Evolutionary conservation across 495 filamentous ascomycete genomes (phyloP).

Genomic region (Neurospora sp.): DNA sequence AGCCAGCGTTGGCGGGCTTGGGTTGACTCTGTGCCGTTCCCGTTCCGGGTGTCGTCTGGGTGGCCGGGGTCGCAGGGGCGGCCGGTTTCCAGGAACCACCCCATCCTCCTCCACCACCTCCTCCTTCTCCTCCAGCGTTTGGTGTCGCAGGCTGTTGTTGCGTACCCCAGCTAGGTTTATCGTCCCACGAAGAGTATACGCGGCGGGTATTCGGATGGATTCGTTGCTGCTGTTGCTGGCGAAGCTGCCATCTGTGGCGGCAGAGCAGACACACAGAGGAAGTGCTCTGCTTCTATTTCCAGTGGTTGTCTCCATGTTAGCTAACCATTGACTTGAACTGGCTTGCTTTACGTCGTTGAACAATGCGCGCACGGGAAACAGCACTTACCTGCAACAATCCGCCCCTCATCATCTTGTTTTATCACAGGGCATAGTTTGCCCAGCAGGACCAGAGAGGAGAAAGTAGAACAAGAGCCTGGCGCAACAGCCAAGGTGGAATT

Average conservation of each 20-base stretch:
- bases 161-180: background rate
- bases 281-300: slow-evolving; percentile 15
- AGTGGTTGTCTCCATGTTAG: background rate
- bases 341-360: background rate
- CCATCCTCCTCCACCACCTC: background rate
- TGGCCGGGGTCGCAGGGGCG: background rate
- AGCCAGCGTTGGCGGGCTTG: background rate
- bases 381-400: slow-evolving; percentile 25
- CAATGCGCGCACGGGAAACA: background rate
- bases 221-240: background rate
- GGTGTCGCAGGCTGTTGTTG: background rate
- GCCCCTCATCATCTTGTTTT: slow-evolving; percentile 22
- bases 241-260: slow-evolving; percentile 8
- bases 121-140: background rate
- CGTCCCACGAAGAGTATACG: background rate
- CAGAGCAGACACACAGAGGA: slow-evolving; percentile 19
- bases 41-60: background rate
- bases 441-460: background rate
- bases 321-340: background rate
- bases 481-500: background rate
- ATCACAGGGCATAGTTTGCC: slow-evolving; percentile 16
- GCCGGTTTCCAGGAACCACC: background rate
- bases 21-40: background rate
- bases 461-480: background rate
- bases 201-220: background rate